These are phyloP conservation scores for Aspergillus sp. DNA, from an alignment of 2,329 filamentous ascomycete species.

Conservation along the genomic window DNA sequence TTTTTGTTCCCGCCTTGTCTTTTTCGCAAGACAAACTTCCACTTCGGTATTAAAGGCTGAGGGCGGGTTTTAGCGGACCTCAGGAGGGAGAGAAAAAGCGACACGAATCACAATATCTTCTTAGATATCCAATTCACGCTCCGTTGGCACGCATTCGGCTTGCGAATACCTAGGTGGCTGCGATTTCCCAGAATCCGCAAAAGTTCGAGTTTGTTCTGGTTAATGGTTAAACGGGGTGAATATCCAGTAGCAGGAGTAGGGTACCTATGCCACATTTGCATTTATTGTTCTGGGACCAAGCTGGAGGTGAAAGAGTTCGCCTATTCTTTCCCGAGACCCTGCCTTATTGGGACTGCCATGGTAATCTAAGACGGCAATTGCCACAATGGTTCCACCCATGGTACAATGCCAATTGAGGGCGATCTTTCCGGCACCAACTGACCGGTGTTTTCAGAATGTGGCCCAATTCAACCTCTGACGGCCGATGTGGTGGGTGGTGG, in stretches of 20 bases:
- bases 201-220: not conserved
- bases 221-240: not conserved
- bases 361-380: slow-evolving; percentile 6
- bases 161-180: not conserved
- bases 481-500: not conserved
- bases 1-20: not conserved
- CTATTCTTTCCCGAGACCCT: not conserved
- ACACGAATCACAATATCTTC: not conserved
- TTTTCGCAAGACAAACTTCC: not conserved
- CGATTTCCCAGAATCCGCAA: no score
- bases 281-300: not conserved
- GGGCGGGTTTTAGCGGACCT: not conserved
- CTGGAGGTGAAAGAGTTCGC: not conserved
- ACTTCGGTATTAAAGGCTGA: not conserved
- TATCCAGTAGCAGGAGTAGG: not conserved
- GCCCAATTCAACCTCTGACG: not conserved
- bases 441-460: not conserved
- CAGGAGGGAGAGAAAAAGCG: not conserved
- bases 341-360: not conserved
- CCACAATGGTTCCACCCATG: slow-evolving; percentile 7
- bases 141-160: not conserved
- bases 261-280: not conserved
- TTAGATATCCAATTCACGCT: not conserved
- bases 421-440: not conserved
- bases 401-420: not conserved